Percentiles rank a stretch among this genome's conserved stretches.
These are phyloP conservation scores for Truncatella angustata DNA, from an alignment of 2,329 filamentous ascomycete genomes.

Conservation along the genomic window DNA sequence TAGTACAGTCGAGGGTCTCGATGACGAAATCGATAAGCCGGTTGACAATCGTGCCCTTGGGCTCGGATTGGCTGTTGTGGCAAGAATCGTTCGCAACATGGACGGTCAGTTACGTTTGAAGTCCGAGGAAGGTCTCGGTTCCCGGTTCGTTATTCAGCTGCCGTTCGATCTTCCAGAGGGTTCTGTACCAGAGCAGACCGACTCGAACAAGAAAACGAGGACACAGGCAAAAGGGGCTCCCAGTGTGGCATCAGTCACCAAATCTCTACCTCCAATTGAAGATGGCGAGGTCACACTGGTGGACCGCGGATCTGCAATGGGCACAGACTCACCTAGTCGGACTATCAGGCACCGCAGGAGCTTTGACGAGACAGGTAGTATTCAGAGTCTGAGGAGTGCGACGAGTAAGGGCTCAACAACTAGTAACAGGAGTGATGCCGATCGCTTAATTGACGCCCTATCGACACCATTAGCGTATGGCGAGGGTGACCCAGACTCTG, in stretches of 20 bases:
- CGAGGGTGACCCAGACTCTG: conserved; percentile 27
- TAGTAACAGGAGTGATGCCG: conserved; percentile 61
- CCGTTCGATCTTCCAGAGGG: conserved; percentile 65
- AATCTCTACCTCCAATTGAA: conserved; percentile 26
- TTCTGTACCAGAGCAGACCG: conserved; percentile 28
- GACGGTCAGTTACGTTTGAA: conserved; percentile 82
- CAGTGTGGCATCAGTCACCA: conserved; percentile 30
- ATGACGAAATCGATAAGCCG: conserved; percentile 28
- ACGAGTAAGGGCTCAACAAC: conserved; percentile 40
- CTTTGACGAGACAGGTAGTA: conserved; percentile 37
- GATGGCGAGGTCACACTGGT: conserved; percentile 63
- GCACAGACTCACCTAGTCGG: conserved; percentile 17
- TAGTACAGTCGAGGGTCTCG: conserved; percentile 38
- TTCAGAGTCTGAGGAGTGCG: conserved; percentile 37
- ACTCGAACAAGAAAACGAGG: conserved; percentile 13
- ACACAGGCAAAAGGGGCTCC: conserved; percentile 15
- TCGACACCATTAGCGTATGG: conserved; percentile 53
- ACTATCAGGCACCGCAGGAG: conserved; percentile 27
- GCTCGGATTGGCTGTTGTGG: conserved; percentile 84
- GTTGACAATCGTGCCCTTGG: conserved; percentile 57
- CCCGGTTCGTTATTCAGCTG: conserved; percentile 76
- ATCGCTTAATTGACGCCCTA: conserved; percentile 70
- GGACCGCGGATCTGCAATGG: conserved; percentile 35
- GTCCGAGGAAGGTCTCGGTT: conserved; percentile 79
- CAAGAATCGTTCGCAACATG: conserved; percentile 84